Evolutionary conservation across 176 grass and related monocot species (phyloP).

Genomic region (Raddia guianensis): DNA sequence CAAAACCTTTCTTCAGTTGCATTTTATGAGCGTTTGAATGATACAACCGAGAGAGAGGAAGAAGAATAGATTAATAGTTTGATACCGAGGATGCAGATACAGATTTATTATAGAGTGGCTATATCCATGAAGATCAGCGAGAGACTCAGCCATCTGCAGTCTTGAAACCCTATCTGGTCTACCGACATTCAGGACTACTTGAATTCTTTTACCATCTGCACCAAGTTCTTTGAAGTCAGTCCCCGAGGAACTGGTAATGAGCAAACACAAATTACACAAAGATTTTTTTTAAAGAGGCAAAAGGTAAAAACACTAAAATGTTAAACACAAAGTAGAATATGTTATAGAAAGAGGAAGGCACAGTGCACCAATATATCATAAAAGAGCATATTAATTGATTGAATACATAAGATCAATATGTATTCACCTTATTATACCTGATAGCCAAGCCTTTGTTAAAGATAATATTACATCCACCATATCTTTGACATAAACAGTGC

Average conservation of each 20-base stretch:
- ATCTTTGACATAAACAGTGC: constrained; percentile 91
- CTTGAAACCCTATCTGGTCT: constrained; percentile 89
- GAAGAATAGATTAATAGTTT: neutral
- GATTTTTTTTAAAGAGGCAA: neutral
- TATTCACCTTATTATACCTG: constrained; percentile 51
- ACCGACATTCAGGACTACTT: constrained; percentile 74
- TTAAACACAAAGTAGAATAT: neutral
- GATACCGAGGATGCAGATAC: constrained; percentile 80
- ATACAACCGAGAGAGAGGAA: neutral
- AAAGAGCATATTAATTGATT: neutral
- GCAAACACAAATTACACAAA: neutral
- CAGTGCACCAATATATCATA: neutral
- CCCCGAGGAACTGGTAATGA: constrained; percentile 7
- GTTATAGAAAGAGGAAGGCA: constrained; percentile 8
- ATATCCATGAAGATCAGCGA: constrained; percentile 80
- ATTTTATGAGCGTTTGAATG: constrained; percentile 10
- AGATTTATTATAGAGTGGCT: constrained; percentile 58
- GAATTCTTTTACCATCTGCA: constrained; percentile 62
- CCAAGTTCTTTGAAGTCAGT: constrained; percentile 27
- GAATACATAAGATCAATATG: constrained; percentile 16
- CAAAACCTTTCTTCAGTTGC: neutral
- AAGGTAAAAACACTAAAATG: neutral
- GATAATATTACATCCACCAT: constrained; percentile 70
- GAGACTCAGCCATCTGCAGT: constrained; percentile 87
- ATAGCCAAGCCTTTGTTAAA: constrained; percentile 66